Evolutionary conservation across 768 basidiomycete species (phyloP).

Genomic region (Astraeus odoratus): DNA sequence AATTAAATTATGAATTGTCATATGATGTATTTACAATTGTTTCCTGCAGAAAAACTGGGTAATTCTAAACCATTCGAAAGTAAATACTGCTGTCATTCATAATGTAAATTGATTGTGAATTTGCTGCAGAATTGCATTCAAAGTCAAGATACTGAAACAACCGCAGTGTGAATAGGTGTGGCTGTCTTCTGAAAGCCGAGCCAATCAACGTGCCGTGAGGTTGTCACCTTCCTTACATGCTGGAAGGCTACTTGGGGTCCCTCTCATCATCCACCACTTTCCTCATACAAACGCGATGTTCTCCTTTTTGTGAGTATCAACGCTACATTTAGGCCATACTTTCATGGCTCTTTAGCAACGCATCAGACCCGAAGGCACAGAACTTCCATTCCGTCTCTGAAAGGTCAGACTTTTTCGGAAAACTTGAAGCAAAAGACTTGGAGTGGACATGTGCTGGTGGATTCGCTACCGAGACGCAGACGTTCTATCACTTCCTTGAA

Average conservation of each 20-base stretch:
- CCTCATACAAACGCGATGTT: slow-evolving; percentile 41
- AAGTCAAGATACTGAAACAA: too few species aligned
- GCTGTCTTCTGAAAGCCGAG: not conserved
- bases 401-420: slow-evolving; percentile 60
- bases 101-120: too few species aligned
- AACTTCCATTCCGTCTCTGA: slow-evolving; percentile 81
- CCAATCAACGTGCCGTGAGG: not conserved
- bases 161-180: too few species aligned
- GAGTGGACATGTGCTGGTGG: slow-evolving; percentile 81
- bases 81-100: too few species aligned
- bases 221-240: too few species aligned
- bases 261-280: not conserved
- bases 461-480: slow-evolving; percentile 88
- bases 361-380: slow-evolving; percentile 58
- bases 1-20: too few species aligned
- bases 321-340: not conserved
- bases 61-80: too few species aligned
- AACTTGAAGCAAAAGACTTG: slow-evolving; percentile 65
- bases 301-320: slow-evolving; percentile 64
- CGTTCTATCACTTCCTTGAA: slow-evolving; percentile 73
- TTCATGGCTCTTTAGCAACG: slow-evolving; percentile 28
- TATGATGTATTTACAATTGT: too few species aligned
- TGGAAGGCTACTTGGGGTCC: too few species aligned
- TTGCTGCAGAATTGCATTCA: too few species aligned
- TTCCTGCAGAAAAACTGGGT: too few species aligned